These are phyloP conservation scores for Triangularia verruculosa DNA, from an alignment of 2,329 filamentous ascomycete species.

Conservation along the genomic window DNA sequence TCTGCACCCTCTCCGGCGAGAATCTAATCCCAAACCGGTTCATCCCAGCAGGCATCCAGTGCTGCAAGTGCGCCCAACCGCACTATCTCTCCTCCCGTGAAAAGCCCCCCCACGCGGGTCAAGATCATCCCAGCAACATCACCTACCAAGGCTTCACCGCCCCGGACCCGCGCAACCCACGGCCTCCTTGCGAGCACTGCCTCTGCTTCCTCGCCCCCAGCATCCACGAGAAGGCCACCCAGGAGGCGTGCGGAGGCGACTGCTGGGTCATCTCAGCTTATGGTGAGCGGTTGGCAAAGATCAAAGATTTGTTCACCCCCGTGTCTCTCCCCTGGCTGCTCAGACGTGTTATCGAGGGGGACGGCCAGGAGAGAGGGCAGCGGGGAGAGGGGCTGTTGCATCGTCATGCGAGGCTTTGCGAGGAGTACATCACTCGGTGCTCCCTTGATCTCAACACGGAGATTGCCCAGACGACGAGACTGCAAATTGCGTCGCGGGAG, in stretches of 20 bases:
- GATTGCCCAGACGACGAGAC: background rate
- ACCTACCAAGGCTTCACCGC: background rate
- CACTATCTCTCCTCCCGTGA: background rate
- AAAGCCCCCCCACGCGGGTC: no score
- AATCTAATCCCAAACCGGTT: constrained; percentile 4
- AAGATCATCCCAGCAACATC: no score
- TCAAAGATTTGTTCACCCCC: background rate
- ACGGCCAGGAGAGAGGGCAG: background rate
- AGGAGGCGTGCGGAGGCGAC: background rate
- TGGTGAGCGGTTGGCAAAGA: background rate
- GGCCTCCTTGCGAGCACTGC: background rate
- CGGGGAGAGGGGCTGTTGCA: background rate
- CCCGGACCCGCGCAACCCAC: background rate
- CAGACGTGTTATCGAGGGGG: background rate
- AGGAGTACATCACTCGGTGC: background rate
- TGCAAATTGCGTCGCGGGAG: background rate
- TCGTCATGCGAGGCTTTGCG: background rate
- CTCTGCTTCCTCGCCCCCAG: background rate
- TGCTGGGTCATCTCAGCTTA: background rate
- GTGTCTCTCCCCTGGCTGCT: background rate
- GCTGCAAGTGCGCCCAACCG: background rate
- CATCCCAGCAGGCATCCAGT: constrained; percentile 3
- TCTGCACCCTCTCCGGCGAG: background rate
- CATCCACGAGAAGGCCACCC: background rate
- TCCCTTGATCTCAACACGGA: background rate